Conservation (phyloP, 1,284 basidiomycete genomes). For the Pulveroboletus sp. region DNA sequence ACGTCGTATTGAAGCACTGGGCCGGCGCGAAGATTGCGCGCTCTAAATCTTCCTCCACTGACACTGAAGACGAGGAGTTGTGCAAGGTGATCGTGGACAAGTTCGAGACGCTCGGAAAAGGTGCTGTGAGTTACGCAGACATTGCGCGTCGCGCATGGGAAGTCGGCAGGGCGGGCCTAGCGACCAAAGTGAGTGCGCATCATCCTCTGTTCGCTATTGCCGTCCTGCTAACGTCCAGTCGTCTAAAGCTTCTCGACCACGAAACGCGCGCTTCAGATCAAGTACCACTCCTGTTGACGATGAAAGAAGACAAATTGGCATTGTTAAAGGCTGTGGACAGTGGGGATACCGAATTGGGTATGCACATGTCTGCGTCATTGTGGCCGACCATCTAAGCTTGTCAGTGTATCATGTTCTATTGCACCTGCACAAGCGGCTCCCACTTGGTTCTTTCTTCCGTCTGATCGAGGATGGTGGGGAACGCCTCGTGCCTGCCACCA, state of each 20-base stretch:
- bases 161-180: slow-evolving; percentile 80
- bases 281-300: slow-evolving; percentile 87
- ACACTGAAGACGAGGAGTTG: slow-evolving; percentile 72
- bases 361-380: slow-evolving; percentile 20
- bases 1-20: slow-evolving; percentile 93
- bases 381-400: neutral
- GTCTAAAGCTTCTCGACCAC: slow-evolving; percentile 80
- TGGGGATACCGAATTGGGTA: slow-evolving; percentile 93
- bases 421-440: slow-evolving; percentile 79
- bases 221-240: neutral
- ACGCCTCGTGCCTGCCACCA: slow-evolving; percentile 70
- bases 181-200: slow-evolving; percentile 70
- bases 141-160: slow-evolving; percentile 96
- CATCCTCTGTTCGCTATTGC: neutral
- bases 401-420: slow-evolving; percentile 90
- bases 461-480: slow-evolving; percentile 88
- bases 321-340: slow-evolving; percentile 91
- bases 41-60: slow-evolving; percentile 58
- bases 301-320: slow-evolving; percentile 93
- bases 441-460: slow-evolving; percentile 92
- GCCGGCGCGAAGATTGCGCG: slow-evolving; percentile 88
- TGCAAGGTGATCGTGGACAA: slow-evolving; percentile 86
- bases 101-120: slow-evolving; percentile 71
- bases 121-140: slow-evolving; percentile 88
- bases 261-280: slow-evolving; percentile 90